Base-by-base conservation (phyloP, 768 basidiomycete genomes). In the Tulasnella sp. region DNA sequence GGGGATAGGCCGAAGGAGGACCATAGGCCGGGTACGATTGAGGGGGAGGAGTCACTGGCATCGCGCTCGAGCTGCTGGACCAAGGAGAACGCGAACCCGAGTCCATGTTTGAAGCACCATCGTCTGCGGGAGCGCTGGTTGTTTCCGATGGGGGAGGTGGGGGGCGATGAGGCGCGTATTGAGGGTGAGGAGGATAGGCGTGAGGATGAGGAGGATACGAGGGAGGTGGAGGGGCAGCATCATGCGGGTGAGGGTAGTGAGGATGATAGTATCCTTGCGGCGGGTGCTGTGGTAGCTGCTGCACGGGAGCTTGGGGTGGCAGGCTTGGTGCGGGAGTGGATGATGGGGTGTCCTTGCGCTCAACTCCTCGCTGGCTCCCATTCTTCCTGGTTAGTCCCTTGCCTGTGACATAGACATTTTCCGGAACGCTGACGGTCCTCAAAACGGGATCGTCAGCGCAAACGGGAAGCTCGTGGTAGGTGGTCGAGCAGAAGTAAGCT, bases 381-480 rank as follows among this genome's bases (percentile, higher is more conserved):
- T 73, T 73, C 78, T 81, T 81, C 52, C 81, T 81, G 3, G 79
- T 81, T 24, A 84, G 68, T 3, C 85, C 87, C 85, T 93, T 93
- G 83, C 90, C 92, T 80, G 92, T 93, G 62, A 89, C 87, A 83
- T 92, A 94, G n/a, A 94, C 86, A 3, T 92, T 91, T 78, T 89
- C 88, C 5, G 93, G 93, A 39, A 93, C 90, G 27, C 88, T 88
- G 78, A 95, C 87, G 80, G 86, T 87, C 78, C 91, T 90, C 79
- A 95, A 88, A 83, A 93, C 92, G 44, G 93, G 90, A 81, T 93
- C 94, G 82, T 90, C 88, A 80, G 94, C 92, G 74, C 94, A 87
- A 40, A 92, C 89, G 24, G 94, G 93, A 34, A 82, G 78, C 40
- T 73, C 44, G 38, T 81, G 73, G 46, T 79, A 81, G 38, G 38